Evolutionary conservation across 1,284 basidiomycete species (phyloP), one percentile per base, ranked within the genome.

Genomic region (Ustanciosporium gigantosporum): DNA sequence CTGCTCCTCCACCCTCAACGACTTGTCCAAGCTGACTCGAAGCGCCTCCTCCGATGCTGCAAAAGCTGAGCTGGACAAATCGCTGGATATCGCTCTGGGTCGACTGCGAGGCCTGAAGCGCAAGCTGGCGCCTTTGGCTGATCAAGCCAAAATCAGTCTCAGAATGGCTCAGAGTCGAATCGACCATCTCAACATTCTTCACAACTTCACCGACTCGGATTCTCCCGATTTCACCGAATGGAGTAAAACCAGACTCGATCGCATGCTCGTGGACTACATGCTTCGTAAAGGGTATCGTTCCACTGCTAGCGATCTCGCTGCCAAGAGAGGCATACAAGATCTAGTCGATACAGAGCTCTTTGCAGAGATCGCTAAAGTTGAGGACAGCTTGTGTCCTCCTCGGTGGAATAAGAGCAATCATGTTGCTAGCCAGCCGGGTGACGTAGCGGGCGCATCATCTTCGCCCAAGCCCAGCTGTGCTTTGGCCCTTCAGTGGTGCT

Each of bases 261-360:
- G 94, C 55, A 95, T 93, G 86, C 81, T 98, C 22, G 87, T 91
- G 1, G 94, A 98, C 77, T 94, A 92, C 86, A 84, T 89, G 36
- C 81, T 97, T 31, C 82, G 92, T 22, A 82, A 83, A 35, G 88
- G 88, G 1, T 68, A 55, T 16, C 32, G 51, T 3, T 9, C 43
- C 6, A 44, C 58, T 5, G 73, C 76, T 0, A 17, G 27, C 9
- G 52, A 51, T 25, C 42, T 77, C 9, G 70, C 58, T 4, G 14
- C 39, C 13, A 22, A 24, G 0, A 25, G 53, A 2, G 50, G 49
- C 11, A 65, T 71, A 8, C 43, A 46, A 25, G 44, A 64, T 24
- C 55, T 76, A 73, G 86, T 93, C 35, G 91, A 95, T 49, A 31
- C 73, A 13, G 59, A 70, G 49, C 82, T 97, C 31, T 96, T 96